phyloP scores from a whole-genome alignment of 495 filamentous ascomycete genomes.

The Chaetomidium leptoderma region DNA sequence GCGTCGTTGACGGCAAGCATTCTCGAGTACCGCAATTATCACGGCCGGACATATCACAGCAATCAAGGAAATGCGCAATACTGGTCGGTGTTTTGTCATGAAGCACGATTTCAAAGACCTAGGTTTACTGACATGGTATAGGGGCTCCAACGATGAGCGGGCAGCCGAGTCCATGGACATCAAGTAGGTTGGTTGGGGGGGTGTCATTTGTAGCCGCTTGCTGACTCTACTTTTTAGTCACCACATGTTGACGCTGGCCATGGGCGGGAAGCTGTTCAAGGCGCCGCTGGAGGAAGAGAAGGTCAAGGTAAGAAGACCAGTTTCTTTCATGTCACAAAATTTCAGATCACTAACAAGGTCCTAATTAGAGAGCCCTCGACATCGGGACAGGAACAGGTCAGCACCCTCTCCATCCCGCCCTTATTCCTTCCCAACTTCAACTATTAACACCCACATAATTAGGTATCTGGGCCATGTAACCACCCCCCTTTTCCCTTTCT shows the following conservation, averaged over 20 bases:
- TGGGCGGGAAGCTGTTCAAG: conserved; percentile 53
- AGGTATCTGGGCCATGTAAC: conserved; percentile 44
- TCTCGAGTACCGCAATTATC: conserved; percentile 39
- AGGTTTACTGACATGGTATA: background rate
- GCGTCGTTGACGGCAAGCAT: conserved; percentile 44
- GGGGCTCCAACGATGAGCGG: conserved; percentile 40
- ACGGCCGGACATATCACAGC: conserved; percentile 40
- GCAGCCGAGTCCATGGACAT: conserved; percentile 42
- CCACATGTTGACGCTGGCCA: conserved; percentile 36
- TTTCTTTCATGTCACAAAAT: no score
- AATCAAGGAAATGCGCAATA: conserved; percentile 27
- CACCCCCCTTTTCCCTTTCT: background rate
- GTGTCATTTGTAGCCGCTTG: no score
- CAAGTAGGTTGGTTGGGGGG: no score
- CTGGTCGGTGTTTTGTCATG: conserved; percentile 32
- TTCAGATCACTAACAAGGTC: no score
- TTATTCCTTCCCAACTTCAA: no score
- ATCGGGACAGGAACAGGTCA: conserved; percentile 57
- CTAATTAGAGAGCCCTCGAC: conserved; percentile 58
- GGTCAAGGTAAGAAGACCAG: no score
- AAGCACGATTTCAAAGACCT: background rate
- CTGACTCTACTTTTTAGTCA: no score
- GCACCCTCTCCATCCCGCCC: no score
- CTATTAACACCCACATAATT: no score
- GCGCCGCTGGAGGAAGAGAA: conserved; percentile 45